Evolutionary conservation across 495 filamentous ascomycete genomes (phyloP).

Genomic region (Cryomyces minteri): DNA sequence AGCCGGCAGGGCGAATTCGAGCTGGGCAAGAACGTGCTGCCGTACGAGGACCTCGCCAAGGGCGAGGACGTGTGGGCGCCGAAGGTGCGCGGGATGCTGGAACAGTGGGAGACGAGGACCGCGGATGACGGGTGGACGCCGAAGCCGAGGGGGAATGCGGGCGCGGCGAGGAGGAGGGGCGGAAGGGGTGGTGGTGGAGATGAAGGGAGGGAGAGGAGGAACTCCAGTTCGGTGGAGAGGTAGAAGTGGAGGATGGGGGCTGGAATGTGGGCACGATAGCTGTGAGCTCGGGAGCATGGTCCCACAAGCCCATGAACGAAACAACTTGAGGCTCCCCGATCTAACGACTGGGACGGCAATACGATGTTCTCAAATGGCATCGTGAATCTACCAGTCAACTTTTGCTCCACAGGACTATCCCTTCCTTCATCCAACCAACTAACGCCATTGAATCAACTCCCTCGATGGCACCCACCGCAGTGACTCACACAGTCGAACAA

Average conservation of each 20-base stretch:
- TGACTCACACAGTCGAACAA: too few relatives aligned
- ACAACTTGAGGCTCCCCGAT: too few relatives aligned
- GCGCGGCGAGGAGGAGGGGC: neutral
- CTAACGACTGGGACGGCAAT: too few relatives aligned
- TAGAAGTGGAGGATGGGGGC: neutral
- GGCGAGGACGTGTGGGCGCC: conserved; percentile 74
- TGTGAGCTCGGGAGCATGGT: too few relatives aligned
- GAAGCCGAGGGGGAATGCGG: neutral
- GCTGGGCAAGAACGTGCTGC: conserved; percentile 53
- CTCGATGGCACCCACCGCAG: too few relatives aligned
- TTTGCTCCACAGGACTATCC: too few relatives aligned
- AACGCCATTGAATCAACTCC: too few relatives aligned
- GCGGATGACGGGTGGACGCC: neutral
- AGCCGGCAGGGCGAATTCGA: conserved; percentile 65
- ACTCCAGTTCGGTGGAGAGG: neutral
- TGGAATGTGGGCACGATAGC: too few relatives aligned
- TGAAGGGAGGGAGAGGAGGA: neutral
- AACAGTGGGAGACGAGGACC: conserved; percentile 33
- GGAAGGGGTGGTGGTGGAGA: neutral
- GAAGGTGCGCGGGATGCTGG: conserved; percentile 45
- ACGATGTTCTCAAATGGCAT: too few relatives aligned
- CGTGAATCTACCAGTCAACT: too few relatives aligned
- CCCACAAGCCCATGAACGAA: too few relatives aligned
- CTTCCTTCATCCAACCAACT: too few relatives aligned
- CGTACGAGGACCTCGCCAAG: conserved; percentile 61